A percentile compares a stretch with the other conserved stretches of the same genome.
Evolutionary conservation across 2,329 filamentous ascomycete species (phyloP).

Genomic region (Exophiala oligosperma): DNA sequence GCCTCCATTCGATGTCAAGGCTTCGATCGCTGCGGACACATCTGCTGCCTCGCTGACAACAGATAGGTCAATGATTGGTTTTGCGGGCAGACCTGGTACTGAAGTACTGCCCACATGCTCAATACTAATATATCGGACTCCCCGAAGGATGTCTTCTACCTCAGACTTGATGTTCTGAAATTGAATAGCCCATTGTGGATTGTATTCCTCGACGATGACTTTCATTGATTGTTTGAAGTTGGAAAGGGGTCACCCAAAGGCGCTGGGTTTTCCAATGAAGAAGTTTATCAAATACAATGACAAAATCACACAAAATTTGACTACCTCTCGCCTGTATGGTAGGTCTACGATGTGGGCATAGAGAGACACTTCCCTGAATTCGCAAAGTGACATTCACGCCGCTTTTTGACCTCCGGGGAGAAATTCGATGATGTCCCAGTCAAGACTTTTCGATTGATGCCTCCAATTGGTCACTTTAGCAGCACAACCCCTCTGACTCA

Average conservation of each 20-base stretch:
- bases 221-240: background rate
- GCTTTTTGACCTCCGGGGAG: too few relatives aligned
- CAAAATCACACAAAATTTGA: too few relatives aligned
- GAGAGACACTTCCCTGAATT: too few relatives aligned
- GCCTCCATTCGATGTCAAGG: slow-evolving; percentile 33
- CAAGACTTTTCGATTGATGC: too few relatives aligned
- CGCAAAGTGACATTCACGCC: too few relatives aligned
- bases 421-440: too few relatives aligned
- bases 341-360: too few relatives aligned
- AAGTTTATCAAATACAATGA: too few relatives aligned
- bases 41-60: slow-evolving; percentile 33
- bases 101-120: slow-evolving; percentile 42
- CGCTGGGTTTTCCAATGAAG: too few relatives aligned
- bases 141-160: slow-evolving; percentile 15
- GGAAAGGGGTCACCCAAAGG: too few relatives aligned
- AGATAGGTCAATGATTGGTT: slow-evolving; percentile 41
- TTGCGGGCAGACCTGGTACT: slow-evolving; percentile 36
- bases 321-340: too few relatives aligned
- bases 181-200: slow-evolving; percentile 18
- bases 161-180: slow-evolving; percentile 21
- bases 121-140: slow-evolving; percentile 28
- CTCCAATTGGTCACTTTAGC: background rate
- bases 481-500: background rate
- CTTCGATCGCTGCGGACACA: slow-evolving; percentile 32
- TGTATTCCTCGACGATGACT: slow-evolving; percentile 23